phyloP scores from a whole-genome alignment of 2,329 filamentous ascomycete genomes.

The Hansfordia pulvinata region DNA sequence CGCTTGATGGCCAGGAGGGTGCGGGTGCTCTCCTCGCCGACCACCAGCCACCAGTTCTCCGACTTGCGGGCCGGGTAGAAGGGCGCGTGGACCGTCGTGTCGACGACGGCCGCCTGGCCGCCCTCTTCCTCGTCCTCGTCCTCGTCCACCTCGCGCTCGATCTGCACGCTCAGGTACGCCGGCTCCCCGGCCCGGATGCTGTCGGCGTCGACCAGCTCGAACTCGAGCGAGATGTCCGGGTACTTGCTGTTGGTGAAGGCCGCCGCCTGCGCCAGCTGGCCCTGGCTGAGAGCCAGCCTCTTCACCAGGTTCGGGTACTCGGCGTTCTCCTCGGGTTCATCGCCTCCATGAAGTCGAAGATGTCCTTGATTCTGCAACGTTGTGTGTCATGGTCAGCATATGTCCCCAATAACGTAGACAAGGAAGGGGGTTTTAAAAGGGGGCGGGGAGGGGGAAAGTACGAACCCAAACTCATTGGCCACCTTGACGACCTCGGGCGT shows the following conservation, averaged over 20 bases:
- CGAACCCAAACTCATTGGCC: slow-evolving; percentile 64
- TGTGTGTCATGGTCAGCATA: slow-evolving; percentile 17
- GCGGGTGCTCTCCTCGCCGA: slow-evolving; percentile 83
- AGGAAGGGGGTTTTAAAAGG: too few species aligned
- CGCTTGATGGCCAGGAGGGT: slow-evolving; percentile 87
- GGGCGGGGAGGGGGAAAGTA: too few species aligned
- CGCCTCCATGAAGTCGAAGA: slow-evolving; percentile 96
- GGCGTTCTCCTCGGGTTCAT: slow-evolving; percentile 90
- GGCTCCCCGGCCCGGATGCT: slow-evolving; percentile 69
- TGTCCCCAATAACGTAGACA: too few species aligned
- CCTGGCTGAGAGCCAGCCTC: slow-evolving; percentile 64
- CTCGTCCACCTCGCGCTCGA: slow-evolving; percentile 71
- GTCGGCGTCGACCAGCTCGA: slow-evolving; percentile 71
- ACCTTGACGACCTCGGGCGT: slow-evolving; percentile 69
- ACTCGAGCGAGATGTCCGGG: slow-evolving; percentile 84
- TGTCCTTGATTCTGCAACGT: slow-evolving; percentile 61
- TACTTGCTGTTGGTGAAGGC: slow-evolving; percentile 95
- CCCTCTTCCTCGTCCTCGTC: slow-evolving; percentile 60
- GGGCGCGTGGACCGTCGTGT: slow-evolving; percentile 80
- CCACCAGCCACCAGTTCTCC: slow-evolving; percentile 98
- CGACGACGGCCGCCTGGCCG: slow-evolving; percentile 56
- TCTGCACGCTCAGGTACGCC: slow-evolving; percentile 68
- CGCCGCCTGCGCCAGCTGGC: slow-evolving; percentile 77
- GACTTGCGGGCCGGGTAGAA: slow-evolving; percentile 88
- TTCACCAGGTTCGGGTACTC: slow-evolving; percentile 68